phyloP scores from a whole-genome alignment of 768 basidiomycete genomes.

The Pleurotus eryngii region DNA sequence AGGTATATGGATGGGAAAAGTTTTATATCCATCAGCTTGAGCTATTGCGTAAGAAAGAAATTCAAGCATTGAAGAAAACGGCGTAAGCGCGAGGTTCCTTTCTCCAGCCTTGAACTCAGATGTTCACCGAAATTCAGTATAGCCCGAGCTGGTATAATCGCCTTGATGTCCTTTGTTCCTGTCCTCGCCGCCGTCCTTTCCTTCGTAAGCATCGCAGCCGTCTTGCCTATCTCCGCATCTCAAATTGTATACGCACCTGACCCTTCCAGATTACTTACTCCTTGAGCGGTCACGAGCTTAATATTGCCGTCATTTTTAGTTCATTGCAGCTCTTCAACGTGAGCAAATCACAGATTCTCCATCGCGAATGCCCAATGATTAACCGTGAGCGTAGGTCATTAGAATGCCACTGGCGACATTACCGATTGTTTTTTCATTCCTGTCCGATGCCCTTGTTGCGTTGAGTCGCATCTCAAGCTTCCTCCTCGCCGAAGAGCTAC shows the following conservation, averaged over 20 bases:
- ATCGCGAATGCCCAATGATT: too few relatives aligned
- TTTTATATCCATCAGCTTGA: conserved; percentile 24
- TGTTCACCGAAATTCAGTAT: conserved; percentile 11
- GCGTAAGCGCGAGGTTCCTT: conserved; percentile 13
- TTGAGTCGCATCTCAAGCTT: conserved; percentile 45
- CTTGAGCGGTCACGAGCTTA: conserved; percentile 50
- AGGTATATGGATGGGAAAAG: conserved; percentile 41
- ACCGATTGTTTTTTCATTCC: conserved; percentile 47
- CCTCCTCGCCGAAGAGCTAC: conserved; percentile 53
- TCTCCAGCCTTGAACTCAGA: neutral
- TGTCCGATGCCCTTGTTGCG: conserved; percentile 49
- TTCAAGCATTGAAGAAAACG: conserved; percentile 15
- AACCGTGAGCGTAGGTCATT: conserved; percentile 38
- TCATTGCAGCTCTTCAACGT: conserved; percentile 61
- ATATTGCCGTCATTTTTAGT: conserved; percentile 52
- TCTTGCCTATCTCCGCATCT: too few relatives aligned
- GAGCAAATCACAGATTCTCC: too few relatives aligned
- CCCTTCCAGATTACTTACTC: conserved; percentile 55
- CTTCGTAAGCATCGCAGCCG: conserved; percentile 24
- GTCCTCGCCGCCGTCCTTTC: conserved; percentile 35
- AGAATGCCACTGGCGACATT: conserved; percentile 55
- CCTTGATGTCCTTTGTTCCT: conserved; percentile 33
- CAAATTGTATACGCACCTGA: neutral
- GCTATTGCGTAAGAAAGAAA: conserved; percentile 15
- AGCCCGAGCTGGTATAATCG: conserved; percentile 20